phyloP scores from a whole-genome alignment of 2,329 filamentous ascomycete genomes.

The Neonectria punicea region DNA sequence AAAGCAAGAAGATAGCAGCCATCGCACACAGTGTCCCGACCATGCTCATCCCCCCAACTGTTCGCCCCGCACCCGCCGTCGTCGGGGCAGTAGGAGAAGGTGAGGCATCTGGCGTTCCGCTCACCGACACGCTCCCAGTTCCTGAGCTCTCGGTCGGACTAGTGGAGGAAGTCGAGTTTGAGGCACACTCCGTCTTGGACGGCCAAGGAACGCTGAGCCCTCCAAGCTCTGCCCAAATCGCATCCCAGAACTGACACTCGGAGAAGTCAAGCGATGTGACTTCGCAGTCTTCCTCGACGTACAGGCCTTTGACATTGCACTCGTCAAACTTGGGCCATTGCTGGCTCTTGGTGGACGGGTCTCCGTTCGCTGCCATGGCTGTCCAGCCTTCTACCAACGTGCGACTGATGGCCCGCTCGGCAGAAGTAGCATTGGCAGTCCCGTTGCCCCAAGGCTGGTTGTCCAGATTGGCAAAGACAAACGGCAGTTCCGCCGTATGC shows the following conservation, averaged over 20 bases:
- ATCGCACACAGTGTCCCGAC: background rate
- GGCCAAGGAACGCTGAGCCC: conserved; percentile 7
- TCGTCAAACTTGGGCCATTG: conserved; percentile 24
- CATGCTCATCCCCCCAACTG: background rate
- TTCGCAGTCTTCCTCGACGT: background rate
- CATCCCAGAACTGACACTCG: conserved; percentile 36
- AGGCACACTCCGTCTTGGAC: background rate
- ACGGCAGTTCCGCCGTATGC: conserved; percentile 31
- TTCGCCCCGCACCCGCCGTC: background rate
- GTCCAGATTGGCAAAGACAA: conserved; percentile 32
- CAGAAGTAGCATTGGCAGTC: conserved; percentile 20
- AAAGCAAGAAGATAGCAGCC: background rate
- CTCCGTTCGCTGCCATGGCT: conserved; percentile 24
- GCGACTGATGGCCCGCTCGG: conserved; percentile 23
- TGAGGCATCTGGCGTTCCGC: background rate
- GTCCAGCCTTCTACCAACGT: conserved; percentile 29
- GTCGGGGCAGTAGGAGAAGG: background rate
- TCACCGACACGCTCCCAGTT: background rate
- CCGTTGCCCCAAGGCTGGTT: conserved; percentile 29
- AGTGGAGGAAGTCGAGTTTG: background rate
- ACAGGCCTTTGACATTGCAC: background rate
- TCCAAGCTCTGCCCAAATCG: conserved; percentile 26
- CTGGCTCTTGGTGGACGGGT: conserved; percentile 18
- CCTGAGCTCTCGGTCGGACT: background rate
- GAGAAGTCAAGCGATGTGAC: conserved; percentile 16